These are phyloP conservation scores for Phytophthora macrochlamydospora DNA, from an alignment of 352 stramenopile species.

Conservation along the genomic window DNA sequence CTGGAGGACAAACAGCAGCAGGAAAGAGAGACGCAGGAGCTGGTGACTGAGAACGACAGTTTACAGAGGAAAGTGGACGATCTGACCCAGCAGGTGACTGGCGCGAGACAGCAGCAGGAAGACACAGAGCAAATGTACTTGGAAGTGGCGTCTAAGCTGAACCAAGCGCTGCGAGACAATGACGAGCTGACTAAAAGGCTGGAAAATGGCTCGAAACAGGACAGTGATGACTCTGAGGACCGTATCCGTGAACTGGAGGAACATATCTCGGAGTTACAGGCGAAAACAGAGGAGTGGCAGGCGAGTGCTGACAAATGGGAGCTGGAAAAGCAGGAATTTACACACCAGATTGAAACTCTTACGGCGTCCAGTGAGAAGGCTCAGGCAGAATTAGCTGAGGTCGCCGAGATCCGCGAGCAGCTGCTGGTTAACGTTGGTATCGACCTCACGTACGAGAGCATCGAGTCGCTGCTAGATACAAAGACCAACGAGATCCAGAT, in stretches of 20 bases:
- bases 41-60: conserved; percentile 33
- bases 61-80: conserved; percentile 47
- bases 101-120: conserved; percentile 58
- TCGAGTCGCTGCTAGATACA: conserved; percentile 51
- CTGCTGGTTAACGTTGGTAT: conserved; percentile 44
- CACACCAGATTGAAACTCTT: conserved; percentile 33
- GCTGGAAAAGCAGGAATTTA: conserved; percentile 25
- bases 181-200: conserved; percentile 30
- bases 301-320: conserved; percentile 19
- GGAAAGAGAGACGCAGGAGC: conserved; percentile 37
- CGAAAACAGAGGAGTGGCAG: conserved; percentile 5
- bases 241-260: conserved; percentile 7
- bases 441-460: conserved; percentile 48
- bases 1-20: conserved; percentile 58
- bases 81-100: conserved; percentile 45
- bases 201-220: background rate
- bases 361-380: conserved; percentile 21
- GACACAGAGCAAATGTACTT: conserved; percentile 63
- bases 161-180: conserved; percentile 51
- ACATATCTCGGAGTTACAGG: conserved; percentile 14
- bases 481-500: conserved; percentile 54
- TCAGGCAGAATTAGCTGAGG: conserved; percentile 31
- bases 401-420: conserved; percentile 47
- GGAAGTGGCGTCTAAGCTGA: conserved; percentile 62
- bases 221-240: background rate